Evolutionary conservation across 1,284 basidiomycete genomes (phyloP), one percentile per base, ranked within the genome.

Genomic region (Cutaneotrichosporon curvatum): DNA sequence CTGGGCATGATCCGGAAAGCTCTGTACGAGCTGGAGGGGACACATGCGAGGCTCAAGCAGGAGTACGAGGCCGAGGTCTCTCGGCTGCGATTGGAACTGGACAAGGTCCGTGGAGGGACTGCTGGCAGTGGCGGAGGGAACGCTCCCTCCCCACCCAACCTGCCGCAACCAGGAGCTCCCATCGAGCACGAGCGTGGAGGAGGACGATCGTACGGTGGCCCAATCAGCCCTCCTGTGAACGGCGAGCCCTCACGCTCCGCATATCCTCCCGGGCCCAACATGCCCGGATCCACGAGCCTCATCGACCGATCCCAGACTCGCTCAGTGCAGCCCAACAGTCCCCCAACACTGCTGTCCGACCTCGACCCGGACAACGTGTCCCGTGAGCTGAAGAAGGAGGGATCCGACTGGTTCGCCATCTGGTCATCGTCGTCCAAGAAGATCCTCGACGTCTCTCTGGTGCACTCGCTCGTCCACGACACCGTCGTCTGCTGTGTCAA

Each of bases 401-500:
- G 90, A 0, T 74, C 76, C 31, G 95, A 97, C 70, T 98, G 94
- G 94, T 86, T 92, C 62, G 90, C 88, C 16, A 80, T 95, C 43
- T 96, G 90, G 76, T 95, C 90, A 67, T 84, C 87, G 14, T 84
- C 85, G 60, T 81, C 76, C 19, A 87, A 89, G 73, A 77, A 83
- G 40, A 78, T 81, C 49, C 74, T 95, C 47, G 90, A 97, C 67
- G 87, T 98, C n/a, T 76, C 75, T 39, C 72, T 97, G 46, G 83
- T 91, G 18, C 89, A 97, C 69, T 95, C 87, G 1, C 75, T 98
- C 28, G 81, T 83, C 63, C 94, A 98, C 68, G 89, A 95, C 68
- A 92, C 87, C 86, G 87, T 92, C 11, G 89, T 92, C 1, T 92
- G 88, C 72, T 92, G 88, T 67, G 88, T 94, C 37, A 80, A 84